phyloP scores from a whole-genome alignment of 148 eudicot genomes.

The Fagopyrum homotropicum region DNA sequence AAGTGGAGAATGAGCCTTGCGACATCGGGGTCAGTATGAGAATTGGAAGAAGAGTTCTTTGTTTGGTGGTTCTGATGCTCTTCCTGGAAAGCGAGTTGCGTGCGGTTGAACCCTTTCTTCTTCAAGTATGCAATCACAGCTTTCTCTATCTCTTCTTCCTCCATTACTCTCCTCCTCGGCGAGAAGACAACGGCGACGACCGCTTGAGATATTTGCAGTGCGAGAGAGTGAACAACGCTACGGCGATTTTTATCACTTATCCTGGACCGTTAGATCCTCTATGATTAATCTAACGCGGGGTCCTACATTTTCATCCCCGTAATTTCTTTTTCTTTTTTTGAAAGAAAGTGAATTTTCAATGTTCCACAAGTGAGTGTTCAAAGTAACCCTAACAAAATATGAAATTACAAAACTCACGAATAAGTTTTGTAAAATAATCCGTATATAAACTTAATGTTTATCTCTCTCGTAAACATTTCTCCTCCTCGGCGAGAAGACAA shows the following conservation, averaged over 20 bases:
- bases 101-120: slow-evolving; percentile 83
- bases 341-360: too few relatives aligned
- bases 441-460: too few relatives aligned
- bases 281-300: too few relatives aligned
- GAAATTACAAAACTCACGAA: too few relatives aligned
- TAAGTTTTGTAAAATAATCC: too few relatives aligned
- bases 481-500: background rate
- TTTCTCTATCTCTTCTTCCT: slow-evolving; percentile 71
- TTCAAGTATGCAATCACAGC: slow-evolving; percentile 70
- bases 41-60: slow-evolving; percentile 36
- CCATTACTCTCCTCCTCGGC: slow-evolving; percentile 35
- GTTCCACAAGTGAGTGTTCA: too few relatives aligned
- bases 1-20: slow-evolving; percentile 56
- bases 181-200: background rate
- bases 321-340: too few relatives aligned
- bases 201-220: background rate
- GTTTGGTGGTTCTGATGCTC: slow-evolving; percentile 34
- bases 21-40: slow-evolving; percentile 56
- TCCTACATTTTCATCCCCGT: too few relatives aligned
- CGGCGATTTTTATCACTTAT: background rate
- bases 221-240: background rate
- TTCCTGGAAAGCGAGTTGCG: slow-evolving; percentile 68
- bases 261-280: too few relatives aligned
- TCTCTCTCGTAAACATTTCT: background rate
- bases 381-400: too few relatives aligned